Conservation (phyloP, 257 asterid genomes). For the Handroanthus guayacan region DNA sequence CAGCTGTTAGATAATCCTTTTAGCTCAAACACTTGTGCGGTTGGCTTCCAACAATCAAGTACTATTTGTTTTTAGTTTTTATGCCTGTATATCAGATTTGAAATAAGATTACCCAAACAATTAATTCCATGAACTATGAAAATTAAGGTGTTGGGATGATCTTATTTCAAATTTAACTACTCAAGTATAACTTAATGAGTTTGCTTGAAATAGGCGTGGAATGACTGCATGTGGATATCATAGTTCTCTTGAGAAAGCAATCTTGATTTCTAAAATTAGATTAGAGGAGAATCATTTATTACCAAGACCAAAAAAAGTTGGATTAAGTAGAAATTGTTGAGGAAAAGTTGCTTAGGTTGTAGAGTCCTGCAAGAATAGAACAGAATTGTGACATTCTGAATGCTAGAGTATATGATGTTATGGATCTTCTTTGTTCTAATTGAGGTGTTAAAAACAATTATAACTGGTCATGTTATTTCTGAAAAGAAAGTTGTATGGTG, state of each 20-base stretch:
- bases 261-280: constrained; percentile 3
- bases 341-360: neutral
- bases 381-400: neutral
- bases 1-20: neutral
- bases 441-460: neutral
- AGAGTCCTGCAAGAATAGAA: neutral
- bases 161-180: neutral
- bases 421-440: neutral
- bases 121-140: neutral
- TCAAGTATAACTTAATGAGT: constrained; percentile 10
- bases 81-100: neutral
- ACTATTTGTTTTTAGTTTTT: neutral
- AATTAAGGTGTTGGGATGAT: neutral
- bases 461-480: neutral
- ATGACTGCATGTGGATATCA: neutral
- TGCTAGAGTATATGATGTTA: neutral
- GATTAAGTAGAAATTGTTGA: neutral
- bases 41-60: neutral
- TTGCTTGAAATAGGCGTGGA: constrained; percentile 6
- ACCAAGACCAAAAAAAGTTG: neutral
- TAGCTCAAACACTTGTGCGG: neutral
- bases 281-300: neutral
- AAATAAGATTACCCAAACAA: neutral
- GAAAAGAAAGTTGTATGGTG: neutral
- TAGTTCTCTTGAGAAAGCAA: constrained; percentile 2